A percentile compares a stretch with the other conserved stretches of the same genome.
Evolutionary conservation across 1,139 yeast species (phyloP).

Genomic region (Lodderomyces theae): DNA sequence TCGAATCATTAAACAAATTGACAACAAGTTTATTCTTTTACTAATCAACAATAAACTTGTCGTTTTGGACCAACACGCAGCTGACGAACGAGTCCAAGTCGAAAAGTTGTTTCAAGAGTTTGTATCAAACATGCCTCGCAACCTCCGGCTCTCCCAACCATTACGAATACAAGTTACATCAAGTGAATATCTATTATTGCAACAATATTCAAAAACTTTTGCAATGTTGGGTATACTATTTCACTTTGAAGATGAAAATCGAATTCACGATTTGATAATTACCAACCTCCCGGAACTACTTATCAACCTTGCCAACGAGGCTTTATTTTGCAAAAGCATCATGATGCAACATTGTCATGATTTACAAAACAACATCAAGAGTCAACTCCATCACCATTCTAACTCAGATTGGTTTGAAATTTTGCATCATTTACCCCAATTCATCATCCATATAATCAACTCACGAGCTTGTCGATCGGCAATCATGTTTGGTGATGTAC

Average conservation of each 20-base stretch:
- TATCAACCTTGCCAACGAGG: slow-evolving; percentile 25
- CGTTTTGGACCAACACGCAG: slow-evolving; percentile 74
- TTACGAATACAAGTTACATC: slow-evolving; percentile 19
- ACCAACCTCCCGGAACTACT: slow-evolving; percentile 45
- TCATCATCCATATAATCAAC: slow-evolving; percentile 49
- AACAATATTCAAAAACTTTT: slow-evolving; percentile 28
- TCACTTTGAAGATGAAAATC: slow-evolving; percentile 7
- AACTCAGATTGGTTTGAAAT: slow-evolving; percentile 18
- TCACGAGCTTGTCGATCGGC: slow-evolving; percentile 72
- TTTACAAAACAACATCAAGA: slow-evolving; percentile 25
- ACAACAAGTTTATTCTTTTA: slow-evolving; percentile 55
- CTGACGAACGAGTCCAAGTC: slow-evolving; percentile 64
- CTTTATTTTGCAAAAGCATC: slow-evolving; percentile 27
- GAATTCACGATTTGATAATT: slow-evolving; percentile 12
- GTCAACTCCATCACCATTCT: slow-evolving; percentile 11
- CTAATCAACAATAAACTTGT: slow-evolving; percentile 25
- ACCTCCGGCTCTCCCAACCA: slow-evolving; percentile 12
- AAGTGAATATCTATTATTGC: slow-evolving; percentile 30
- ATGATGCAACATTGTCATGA: slow-evolving; percentile 45
- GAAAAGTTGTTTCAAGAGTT: slow-evolving; percentile 44
- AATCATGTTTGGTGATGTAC: slow-evolving; percentile 65
- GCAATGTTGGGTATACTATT: slow-evolving; percentile 35
- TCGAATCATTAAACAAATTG: slow-evolving; percentile 49
- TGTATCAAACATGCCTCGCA: slow-evolving; percentile 13
- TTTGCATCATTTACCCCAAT: slow-evolving; percentile 39